Conservation (phyloP, 345 rosid genomes). For the Hibiscus mutabilis region DNA sequence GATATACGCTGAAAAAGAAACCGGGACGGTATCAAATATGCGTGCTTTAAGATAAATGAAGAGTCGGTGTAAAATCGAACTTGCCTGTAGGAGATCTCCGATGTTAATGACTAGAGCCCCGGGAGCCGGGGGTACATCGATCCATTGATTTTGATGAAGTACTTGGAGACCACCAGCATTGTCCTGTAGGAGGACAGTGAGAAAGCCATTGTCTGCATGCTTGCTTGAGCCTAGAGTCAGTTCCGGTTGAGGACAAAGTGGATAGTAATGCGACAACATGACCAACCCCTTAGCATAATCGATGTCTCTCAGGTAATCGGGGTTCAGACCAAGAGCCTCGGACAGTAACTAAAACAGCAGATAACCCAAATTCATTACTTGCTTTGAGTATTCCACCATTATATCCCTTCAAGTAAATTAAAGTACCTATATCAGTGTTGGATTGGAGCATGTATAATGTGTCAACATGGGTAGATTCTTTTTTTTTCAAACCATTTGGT, state of each 20-base stretch:
- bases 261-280: conserved; percentile 51
- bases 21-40: conserved; percentile 1
- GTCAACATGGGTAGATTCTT: background rate
- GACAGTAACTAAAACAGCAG: conserved; percentile 41
- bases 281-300: conserved; percentile 34
- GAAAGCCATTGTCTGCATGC: conserved; percentile 44
- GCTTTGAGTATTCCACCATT: conserved; percentile 33
- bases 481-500: background rate
- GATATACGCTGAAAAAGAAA: conserved; percentile 30
- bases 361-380: conserved; percentile 27
- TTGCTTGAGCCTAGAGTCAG: conserved; percentile 42
- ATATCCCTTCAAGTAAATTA: conserved; percentile 25
- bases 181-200: conserved; percentile 50
- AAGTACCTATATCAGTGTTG: background rate
- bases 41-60: background rate
- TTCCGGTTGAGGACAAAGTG: conserved; percentile 54
- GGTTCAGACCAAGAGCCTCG: conserved; percentile 46
- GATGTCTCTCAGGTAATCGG: conserved; percentile 31
- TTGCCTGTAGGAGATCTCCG: conserved; percentile 57
- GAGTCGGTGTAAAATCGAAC: background rate
- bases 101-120: conserved; percentile 46
- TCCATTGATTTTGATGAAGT: conserved; percentile 29
- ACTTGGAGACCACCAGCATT: conserved; percentile 55
- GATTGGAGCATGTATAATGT: background rate
- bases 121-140: conserved; percentile 41